These are phyloP conservation scores for Ligustrum vulgare DNA, from an alignment of 257 asterid species.

Conservation along the genomic window DNA sequence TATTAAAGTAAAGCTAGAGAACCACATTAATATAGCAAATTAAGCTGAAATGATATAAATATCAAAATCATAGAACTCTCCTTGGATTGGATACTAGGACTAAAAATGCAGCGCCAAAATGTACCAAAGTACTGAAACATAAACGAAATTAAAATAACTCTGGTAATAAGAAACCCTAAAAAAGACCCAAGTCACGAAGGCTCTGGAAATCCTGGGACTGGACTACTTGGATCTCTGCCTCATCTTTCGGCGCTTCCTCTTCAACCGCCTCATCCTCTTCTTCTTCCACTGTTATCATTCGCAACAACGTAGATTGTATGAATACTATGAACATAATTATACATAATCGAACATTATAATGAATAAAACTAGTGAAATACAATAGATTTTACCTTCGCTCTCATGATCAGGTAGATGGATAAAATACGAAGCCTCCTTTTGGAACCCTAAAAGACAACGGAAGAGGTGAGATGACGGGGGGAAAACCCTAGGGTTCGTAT, in stretches of 20 bases:
- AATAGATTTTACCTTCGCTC: constrained; percentile 13
- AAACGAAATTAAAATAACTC: background rate
- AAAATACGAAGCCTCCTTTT: background rate
- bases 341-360: background rate
- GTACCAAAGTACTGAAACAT: background rate
- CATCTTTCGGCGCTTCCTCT: constrained; percentile 42
- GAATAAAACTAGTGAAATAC: background rate
- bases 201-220: background rate
- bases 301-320: background rate
- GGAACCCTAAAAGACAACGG: background rate
- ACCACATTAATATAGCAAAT: background rate
- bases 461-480: background rate
- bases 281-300: constrained; percentile 24
- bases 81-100: background rate
- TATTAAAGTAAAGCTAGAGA: background rate
- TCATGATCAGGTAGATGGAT: constrained; percentile 1
- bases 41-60: background rate
- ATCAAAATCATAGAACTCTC: background rate
- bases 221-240: constrained; percentile 37
- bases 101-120: background rate
- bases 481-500: background rate
- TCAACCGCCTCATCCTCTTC: constrained; percentile 41
- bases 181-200: background rate
- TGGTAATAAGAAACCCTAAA: background rate
- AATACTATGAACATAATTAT: background rate